Evolutionary conservation across 1,139 yeast genomes (phyloP).

Genomic region (Taphrina communis): DNA sequence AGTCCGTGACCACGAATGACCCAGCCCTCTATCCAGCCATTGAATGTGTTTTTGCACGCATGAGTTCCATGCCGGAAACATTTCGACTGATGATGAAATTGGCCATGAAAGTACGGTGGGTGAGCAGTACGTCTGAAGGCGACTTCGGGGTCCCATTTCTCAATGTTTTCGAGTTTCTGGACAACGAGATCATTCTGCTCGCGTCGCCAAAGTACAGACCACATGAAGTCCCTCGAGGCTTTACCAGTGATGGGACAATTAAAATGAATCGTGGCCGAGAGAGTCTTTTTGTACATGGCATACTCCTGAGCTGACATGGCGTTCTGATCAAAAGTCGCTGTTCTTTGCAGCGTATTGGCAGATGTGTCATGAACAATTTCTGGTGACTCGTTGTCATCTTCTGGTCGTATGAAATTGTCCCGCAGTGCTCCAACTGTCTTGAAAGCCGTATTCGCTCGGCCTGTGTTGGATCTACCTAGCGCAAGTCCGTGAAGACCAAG

Average conservation of each 20-base stretch:
- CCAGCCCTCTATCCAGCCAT: slow-evolving; percentile 3
- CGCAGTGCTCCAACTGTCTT: too few species aligned
- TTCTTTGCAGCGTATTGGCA: background rate
- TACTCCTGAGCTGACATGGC: background rate
- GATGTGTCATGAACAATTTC: too few species aligned
- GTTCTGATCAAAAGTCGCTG: background rate
- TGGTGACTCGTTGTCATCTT: too few species aligned
- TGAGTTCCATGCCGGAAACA: background rate
- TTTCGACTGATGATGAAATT: background rate
- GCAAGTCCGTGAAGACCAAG: too few species aligned
- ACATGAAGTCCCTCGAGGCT: background rate
- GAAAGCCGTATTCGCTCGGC: too few species aligned
- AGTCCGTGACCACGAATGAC: background rate
- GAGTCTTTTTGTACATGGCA: background rate
- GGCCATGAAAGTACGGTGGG: background rate
- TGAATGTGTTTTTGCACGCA: slow-evolving; percentile 1
- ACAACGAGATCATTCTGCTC: background rate
- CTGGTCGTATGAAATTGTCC: too few species aligned
- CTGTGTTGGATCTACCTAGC: too few species aligned
- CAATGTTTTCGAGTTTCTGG: background rate
- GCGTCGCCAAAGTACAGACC: slow-evolving; percentile 2
- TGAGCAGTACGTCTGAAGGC: background rate
- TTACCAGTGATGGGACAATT: background rate
- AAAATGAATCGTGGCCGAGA: background rate
- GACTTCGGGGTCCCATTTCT: background rate